Evolutionary conservation across 805 yeast genomes (phyloP), one percentile per base, ranked within the genome.

Genomic region (Yamadazyma ubonensis): DNA sequence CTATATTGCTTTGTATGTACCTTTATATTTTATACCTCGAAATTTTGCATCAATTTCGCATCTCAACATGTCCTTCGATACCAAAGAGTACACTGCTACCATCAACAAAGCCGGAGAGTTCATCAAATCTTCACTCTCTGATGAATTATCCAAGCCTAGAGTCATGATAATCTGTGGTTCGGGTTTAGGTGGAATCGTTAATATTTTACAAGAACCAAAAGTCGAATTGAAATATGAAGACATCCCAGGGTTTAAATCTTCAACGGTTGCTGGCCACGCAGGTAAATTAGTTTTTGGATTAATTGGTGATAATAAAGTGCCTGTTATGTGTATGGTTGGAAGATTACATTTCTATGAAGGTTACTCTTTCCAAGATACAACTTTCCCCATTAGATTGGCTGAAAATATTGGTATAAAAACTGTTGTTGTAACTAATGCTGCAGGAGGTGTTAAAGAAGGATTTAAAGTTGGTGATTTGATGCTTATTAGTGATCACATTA

Each of bases 331-430:
- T 51, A 89, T 91, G 96, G 89, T 86, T 45, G 99, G 99, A 5
- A 72, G 99, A 49, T 68, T 91, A 41, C 98, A 90, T 46, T 83
- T 82, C 49, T 91, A 91, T 57, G 99, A 91, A 61, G 99, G 99
- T 1, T 83, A 88, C 61, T 71, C 78, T n/a, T 78, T 89, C 49
- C 78, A 76, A 43, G 86, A 84, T 39, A 83, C 96, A 1, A 87
- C 88, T 0, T 85, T 88, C 58, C 96, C 97, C 0, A 71, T 91
- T 12, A 75, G 99, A 42, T 81, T 85, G 17, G 79, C 95, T 39
- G 71, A 78, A 36, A 58, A 67, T 29, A 63, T 90, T 52, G 87
- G 83, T 0, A 79, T 82, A 20, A 61, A 70, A 32, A 69, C 72
- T 3, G 68, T 91, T 30, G 68, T 91, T 17, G 95, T 83, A 7